Evolutionary conservation across 2,329 filamentous ascomycete species (phyloP).

Genomic region (Aspergillus fumigatus): DNA sequence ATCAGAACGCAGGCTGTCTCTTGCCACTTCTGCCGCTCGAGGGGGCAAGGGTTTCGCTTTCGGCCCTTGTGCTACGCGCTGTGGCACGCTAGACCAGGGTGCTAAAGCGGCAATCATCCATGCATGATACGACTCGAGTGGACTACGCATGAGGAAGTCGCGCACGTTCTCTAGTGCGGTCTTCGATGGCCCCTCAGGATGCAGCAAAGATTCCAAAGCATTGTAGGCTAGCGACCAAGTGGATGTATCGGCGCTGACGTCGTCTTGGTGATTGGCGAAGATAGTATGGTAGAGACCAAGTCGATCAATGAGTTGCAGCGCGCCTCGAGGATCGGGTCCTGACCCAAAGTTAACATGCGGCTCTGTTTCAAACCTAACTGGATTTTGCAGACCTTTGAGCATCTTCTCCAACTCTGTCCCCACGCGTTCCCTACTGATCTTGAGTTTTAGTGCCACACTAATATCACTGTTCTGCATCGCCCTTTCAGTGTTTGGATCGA

Average conservation of each 20-base stretch:
- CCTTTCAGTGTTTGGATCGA: slow-evolving; percentile 63
- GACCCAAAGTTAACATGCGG: neutral
- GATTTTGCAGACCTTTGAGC: slow-evolving; percentile 57
- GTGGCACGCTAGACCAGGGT: slow-evolving; percentile 61
- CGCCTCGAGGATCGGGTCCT: slow-evolving; percentile 37
- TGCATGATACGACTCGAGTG: slow-evolving; percentile 64
- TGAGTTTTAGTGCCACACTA: slow-evolving; percentile 69
- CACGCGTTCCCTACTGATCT: slow-evolving; percentile 89
- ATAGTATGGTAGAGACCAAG: slow-evolving; percentile 38
- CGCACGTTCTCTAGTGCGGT: slow-evolving; percentile 29
- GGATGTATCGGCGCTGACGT: slow-evolving; percentile 52
- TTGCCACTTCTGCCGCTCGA: slow-evolving; percentile 59
- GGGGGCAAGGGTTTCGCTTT: slow-evolving; percentile 54
- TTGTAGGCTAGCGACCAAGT: slow-evolving; percentile 63
- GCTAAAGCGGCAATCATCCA: slow-evolving; percentile 73
- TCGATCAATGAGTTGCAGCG: slow-evolving; percentile 37
- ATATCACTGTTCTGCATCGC: slow-evolving; percentile 80
- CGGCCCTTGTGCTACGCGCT: slow-evolving; percentile 32
- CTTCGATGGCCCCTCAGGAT: slow-evolving; percentile 38
- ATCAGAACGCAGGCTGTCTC: slow-evolving; percentile 73
- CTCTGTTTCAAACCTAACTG: neutral
- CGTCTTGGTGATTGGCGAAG: slow-evolving; percentile 41
- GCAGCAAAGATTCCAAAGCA: slow-evolving; percentile 52
- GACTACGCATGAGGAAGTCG: slow-evolving; percentile 54
- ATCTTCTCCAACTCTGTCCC: slow-evolving; percentile 89